Base-by-base conservation (phyloP, 352 stramenopile species). In the Bremia lactucae region DNA sequence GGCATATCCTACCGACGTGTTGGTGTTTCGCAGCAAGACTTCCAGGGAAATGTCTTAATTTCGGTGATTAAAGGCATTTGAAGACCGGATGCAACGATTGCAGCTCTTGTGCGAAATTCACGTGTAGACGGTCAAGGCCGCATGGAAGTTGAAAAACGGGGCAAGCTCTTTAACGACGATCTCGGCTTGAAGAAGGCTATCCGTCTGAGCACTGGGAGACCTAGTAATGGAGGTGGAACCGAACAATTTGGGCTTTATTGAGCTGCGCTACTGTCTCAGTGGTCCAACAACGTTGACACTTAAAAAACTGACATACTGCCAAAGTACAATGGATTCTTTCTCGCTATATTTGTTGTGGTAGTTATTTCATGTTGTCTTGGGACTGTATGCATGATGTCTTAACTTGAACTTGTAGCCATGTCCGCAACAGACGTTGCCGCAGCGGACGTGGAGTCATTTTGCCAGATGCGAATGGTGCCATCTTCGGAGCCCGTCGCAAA, bases 401-500 rank as follows among this genome's bases (percentile, higher is more conserved):
- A 64, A 53, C 38, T 61, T 36, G 42, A 60, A 36, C 26, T 40
- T n/a, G 31, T 29, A 14, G 50, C 36, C 28, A 65, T 63, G 15
- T 83, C 67, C 10, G 66, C 57, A 24, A 88, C 57, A 6, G 76
- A 86, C 22, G 72, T 71, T 1, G 76, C 73, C 11, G 70, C 70
- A 3, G 72, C 65, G 11, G 72, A 86, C 38, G 64, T 63, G 22
- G 62, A 80, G 49, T 89, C 76, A 35, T 62, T 89, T 47, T 89
- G 80, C 94, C 95, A 99, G 44, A 98, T 85, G 52, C 95, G 89
- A 69, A 98, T 97, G 31, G 95, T 98, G 39, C 95, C 96, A 69
- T 99, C 96, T 59, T 99, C 95, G 3, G 84, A 97, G 15, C 95
- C 96, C 9, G 91, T 98, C 3, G 94, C 94, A 64, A 97, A 98